Evolutionary conservation across 108 stramenopile genomes (phyloP).

Genomic region (Pseudonitzschia multiseries): DNA sequence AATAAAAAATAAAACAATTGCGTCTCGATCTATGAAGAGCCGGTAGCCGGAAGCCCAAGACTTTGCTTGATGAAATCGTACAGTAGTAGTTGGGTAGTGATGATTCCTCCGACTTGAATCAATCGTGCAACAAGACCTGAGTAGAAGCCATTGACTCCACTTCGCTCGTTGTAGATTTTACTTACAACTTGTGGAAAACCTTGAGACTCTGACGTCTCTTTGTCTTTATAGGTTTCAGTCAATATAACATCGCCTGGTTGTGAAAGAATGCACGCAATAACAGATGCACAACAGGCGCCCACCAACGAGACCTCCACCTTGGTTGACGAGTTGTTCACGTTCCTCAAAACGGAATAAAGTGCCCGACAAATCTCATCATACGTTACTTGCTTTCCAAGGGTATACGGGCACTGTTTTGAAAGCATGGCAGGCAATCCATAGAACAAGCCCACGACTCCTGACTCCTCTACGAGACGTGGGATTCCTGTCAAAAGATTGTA

Average conservation of each 20-base stretch:
- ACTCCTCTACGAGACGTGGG: constrained; percentile 62
- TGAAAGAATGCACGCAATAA: constrained; percentile 87
- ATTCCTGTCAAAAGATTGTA: constrained; percentile 64
- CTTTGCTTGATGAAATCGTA: constrained; percentile 94
- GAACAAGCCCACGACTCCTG: constrained; percentile 71
- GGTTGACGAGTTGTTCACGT: constrained; percentile 15
- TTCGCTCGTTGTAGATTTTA: constrained; percentile 24
- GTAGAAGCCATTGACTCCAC: constrained; percentile 62
- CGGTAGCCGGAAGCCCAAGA: constrained; percentile 89
- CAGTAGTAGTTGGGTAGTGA: constrained; percentile 91
- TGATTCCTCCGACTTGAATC: constrained; percentile 91
- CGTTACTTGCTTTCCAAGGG: constrained; percentile 93
- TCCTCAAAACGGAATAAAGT: constrained; percentile 45
- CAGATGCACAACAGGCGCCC: constrained; percentile 80
- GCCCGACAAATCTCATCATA: constrained; percentile 81
- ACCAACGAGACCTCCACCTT: constrained; percentile 73
- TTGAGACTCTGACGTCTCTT: neutral
- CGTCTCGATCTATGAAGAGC: constrained; percentile 16
- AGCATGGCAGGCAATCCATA: constrained; percentile 89
- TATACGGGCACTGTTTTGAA: constrained; percentile 97
- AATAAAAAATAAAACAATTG: neutral
- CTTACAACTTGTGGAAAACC: constrained; percentile 40
- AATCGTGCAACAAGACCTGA: constrained; percentile 79
- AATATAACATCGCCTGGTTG: constrained; percentile 97
- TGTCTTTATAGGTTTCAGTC: constrained; percentile 77